Base-by-base conservation (phyloP, 2,329 filamentous ascomycete species). In the Dendryphion nanum region DNA sequence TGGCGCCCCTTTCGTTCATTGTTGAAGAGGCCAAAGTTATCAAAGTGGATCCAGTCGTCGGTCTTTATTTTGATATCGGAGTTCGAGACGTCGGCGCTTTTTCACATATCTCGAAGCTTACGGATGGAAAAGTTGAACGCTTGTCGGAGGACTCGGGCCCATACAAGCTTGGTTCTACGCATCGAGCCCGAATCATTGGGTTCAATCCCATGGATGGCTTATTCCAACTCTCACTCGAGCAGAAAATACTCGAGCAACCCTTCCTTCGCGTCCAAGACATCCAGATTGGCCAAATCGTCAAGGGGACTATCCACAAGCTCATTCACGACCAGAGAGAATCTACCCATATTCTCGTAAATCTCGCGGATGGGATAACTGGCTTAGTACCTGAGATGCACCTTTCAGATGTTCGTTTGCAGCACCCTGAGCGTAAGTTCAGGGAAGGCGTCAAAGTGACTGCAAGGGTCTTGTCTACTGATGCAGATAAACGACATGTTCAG, bases 381-480 rank as follows among this genome's bases (percentile, higher is more conserved):
- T 77, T 95, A 40, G 89, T 97, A 2, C 80, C 89, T 3, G 86
- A 91, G 57, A 82, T 84, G 59, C 94, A 98, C 61, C 75, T 98
- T 53, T 85, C 93, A 31, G 94, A 98, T 62, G 79, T 93, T 12
- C 82, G 82, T 44, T 74, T 98, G 17, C 86, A 93, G 59, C 86
- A 96, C 56, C 93, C 93, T 0, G 93, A 98, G 66, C 94, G 91
- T 73, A 97, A 96, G 62, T 98, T 96, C 68, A 81, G 86, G 44
- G 87, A 91, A 62, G 89, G 89, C 1, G 79, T 87, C 65, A 79
- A 84, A 36, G 83, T 98, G 46, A 95, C 87, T 51, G 86, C 86
- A 15, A 79, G 91, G 43, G 87, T 98, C 18, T 70, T 98, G 18
- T 94, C 89, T 1, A 85, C 82, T 13, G 81, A 96, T 55, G 67